Evolutionary conservation across 345 rosid species (phyloP).

Genomic region (Acer campestre): DNA sequence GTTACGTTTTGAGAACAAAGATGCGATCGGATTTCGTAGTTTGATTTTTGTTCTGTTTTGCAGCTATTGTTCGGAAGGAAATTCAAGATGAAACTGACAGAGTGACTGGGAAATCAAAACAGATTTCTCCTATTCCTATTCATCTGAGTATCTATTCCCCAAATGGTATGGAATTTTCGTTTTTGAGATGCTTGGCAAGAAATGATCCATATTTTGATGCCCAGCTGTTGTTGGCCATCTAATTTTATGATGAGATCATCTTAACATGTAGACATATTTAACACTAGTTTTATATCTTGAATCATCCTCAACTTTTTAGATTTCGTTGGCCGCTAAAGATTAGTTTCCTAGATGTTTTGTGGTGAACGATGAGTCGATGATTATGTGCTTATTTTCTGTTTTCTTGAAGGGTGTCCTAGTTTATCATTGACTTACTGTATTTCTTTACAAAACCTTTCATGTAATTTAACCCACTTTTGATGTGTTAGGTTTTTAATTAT

Average conservation of each 20-base stretch:
- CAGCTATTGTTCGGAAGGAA: slow-evolving; percentile 62
- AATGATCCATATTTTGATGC: neutral
- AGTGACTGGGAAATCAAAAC: slow-evolving; percentile 58
- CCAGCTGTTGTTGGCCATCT: slow-evolving; percentile 7
- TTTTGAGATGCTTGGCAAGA: neutral
- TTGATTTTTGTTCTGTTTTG: slow-evolving; percentile 16
- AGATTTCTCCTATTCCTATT: slow-evolving; percentile 63
- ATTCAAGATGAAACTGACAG: slow-evolving; percentile 72
- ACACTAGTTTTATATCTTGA: neutral
- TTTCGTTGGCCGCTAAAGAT: neutral
- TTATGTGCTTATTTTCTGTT: neutral
- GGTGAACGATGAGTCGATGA: neutral
- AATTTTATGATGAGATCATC: neutral
- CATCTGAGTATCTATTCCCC: slow-evolving; percentile 68
- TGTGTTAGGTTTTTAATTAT: neutral
- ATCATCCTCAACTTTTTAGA: neutral
- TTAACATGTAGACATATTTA: neutral
- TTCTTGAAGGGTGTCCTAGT: neutral
- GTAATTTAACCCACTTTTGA: neutral
- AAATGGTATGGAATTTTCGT: slow-evolving; percentile 38
- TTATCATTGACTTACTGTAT: neutral
- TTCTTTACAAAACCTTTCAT: neutral
- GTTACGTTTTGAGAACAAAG: neutral
- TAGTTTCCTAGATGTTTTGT: neutral
- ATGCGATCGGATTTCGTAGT: neutral